Evolutionary conservation across 2,329 filamentous ascomycete species (phyloP), one percentile per base, ranked within the genome.

Genomic region (Phyllosticta ampelicida): DNA sequence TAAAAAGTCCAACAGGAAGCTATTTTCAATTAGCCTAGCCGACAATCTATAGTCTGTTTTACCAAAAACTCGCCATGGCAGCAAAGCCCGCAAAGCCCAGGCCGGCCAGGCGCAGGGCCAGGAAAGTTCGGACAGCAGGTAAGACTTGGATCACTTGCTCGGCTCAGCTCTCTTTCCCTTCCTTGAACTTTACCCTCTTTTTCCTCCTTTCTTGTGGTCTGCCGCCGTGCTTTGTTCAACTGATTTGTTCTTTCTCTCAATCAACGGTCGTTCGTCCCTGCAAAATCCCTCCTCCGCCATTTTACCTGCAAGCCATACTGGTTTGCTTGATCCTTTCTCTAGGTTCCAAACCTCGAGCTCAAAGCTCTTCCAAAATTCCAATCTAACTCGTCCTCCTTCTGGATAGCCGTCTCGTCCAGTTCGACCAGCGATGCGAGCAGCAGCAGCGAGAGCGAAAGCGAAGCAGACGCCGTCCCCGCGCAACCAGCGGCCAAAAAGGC

Each of bases 381-480:
- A 23, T n/a, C 1, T 6, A 13, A 6, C 48, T 36, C 26, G 49
- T 18, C 10, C n/a, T 52, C 21, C 13, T 19, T 6, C 29, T 3
- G 51, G 44, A 44, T 54, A 29, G 19, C 54, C 48, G 58, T 56
- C 11, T 60, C 53, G 21, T 54, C 53, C 26, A 50, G 21, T 30
- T 56, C 53, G 19, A 57, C 49, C 48, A 48, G 44, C 19, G 54
- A 51, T 11, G 29, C 21, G 11, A 52, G 52, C 30, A 56, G 54
- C 53, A 59, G 57, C 57, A 23, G 19, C 26, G 28, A 21, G 16
- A 44, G 48, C 48, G 53, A 59, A 16, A 51, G 48, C 53, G 44
- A 36, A 16, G 30, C 48, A 23, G 20, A 28, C 21, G 55, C 19
- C 49, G 51, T 23, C 50, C 16, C 11, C 20, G 51, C 21, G 13